These are phyloP conservation scores for Lagenaria siceraria DNA, from an alignment of 306 rosid genomes.

Conservation along the genomic window DNA sequence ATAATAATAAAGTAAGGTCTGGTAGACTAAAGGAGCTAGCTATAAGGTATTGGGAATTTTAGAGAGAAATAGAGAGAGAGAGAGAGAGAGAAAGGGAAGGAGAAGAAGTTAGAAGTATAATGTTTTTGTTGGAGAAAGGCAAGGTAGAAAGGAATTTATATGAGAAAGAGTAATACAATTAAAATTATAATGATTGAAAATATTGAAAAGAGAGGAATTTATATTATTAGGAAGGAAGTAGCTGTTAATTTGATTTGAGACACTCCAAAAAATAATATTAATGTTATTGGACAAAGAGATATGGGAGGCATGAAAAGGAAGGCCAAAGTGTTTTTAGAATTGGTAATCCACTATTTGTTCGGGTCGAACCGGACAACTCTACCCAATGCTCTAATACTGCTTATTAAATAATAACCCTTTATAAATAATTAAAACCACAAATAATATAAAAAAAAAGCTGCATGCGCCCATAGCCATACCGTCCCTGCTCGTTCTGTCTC, in stretches of 20 bases:
- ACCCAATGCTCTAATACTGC: not conserved
- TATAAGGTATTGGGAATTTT: not conserved
- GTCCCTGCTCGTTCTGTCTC: slow-evolving; percentile 33
- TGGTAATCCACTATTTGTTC: slow-evolving; percentile 3
- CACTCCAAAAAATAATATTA: not conserved
- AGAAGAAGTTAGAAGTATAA: not conserved
- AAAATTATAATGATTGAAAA: not conserved
- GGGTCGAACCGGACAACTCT: not conserved
- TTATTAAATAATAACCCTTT: not conserved
- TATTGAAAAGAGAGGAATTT: not conserved
- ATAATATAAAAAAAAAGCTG: not conserved
- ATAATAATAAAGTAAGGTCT: too few species aligned
- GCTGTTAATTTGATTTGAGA: slow-evolving; percentile 1
- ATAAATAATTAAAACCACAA: not conserved
- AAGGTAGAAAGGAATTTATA: not conserved
- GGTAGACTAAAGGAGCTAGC: too few species aligned
- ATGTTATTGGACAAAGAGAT: not conserved
- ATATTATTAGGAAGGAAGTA: not conserved
- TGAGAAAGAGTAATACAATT: not conserved
- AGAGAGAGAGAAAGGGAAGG: not conserved
- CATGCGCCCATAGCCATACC: slow-evolving; percentile 29
- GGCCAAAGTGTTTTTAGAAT: not conserved
- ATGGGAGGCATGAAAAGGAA: slow-evolving; percentile 8
- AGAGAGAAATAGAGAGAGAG: not conserved
- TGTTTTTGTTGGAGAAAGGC: slow-evolving; percentile 4